Evolutionary conservation across 1,139 yeast species (phyloP).

Genomic region (Protomyces gravidus): DNA sequence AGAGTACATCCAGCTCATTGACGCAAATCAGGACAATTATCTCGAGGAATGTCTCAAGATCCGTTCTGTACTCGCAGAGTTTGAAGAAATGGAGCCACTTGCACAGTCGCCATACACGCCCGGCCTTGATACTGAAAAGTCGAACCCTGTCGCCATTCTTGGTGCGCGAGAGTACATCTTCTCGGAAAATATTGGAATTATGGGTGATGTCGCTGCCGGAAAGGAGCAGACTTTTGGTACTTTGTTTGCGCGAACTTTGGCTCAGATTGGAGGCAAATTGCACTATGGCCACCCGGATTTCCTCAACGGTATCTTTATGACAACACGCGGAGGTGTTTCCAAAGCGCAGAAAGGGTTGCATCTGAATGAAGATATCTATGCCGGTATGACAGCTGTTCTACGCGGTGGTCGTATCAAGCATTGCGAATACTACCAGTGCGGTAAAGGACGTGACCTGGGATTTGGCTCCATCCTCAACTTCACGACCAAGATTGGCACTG

Average conservation of each 20-base stretch:
- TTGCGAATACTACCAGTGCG: slow-evolving; percentile 98
- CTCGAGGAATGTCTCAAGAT: slow-evolving; percentile 97
- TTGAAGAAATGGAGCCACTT: slow-evolving; percentile 88
- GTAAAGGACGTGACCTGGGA: slow-evolving; percentile 99
- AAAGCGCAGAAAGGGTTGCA: slow-evolving; percentile 98
- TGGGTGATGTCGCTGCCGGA: slow-evolving; percentile 99
- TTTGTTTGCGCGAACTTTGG: slow-evolving; percentile 91
- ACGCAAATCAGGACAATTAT: slow-evolving; percentile 98
- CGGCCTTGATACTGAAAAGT: slow-evolving; percentile 43
- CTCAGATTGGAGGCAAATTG: slow-evolving; percentile 97
- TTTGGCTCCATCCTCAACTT: slow-evolving; percentile 96
- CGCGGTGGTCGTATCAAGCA: slow-evolving; percentile 99
- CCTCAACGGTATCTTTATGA: slow-evolving; percentile 88
- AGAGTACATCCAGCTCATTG: slow-evolving; percentile 94
- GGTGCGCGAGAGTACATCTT: slow-evolving; percentile 99
- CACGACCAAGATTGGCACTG: slow-evolving; percentile 99
- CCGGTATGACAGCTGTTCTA: slow-evolving; percentile 96
- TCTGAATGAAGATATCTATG: slow-evolving; percentile 97
- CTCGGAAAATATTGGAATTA: slow-evolving; percentile 97
- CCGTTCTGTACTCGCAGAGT: slow-evolving; percentile 94
- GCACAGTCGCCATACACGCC: slow-evolving; percentile 46
- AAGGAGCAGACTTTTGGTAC: slow-evolving; percentile 99
- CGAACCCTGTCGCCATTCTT: slow-evolving; percentile 87
- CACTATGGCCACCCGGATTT: slow-evolving; percentile 99
- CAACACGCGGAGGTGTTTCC: slow-evolving; percentile 98